These are phyloP conservation scores for Fusarium drepaniforme DNA, from an alignment of 2,329 filamentous ascomycete genomes.

Conservation along the genomic window DNA sequence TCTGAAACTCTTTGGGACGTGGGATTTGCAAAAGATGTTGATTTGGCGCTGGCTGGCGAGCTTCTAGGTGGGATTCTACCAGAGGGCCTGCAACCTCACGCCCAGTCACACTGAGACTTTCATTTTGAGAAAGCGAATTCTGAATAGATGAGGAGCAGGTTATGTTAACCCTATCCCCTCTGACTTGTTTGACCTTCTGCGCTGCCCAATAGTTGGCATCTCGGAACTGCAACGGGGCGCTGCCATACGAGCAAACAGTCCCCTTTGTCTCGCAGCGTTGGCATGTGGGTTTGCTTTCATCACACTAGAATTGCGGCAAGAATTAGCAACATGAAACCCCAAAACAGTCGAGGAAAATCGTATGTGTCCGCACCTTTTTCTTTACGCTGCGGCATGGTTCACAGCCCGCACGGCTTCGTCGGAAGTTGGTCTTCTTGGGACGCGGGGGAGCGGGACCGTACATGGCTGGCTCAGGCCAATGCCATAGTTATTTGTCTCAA, in stretches of 20 bases:
- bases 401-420: neutral
- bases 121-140: neutral
- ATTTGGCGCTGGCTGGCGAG: neutral
- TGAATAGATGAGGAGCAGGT: fast-evolving
- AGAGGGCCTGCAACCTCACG: neutral
- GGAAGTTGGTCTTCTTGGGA: neutral
- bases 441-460: neutral
- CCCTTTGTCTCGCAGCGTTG: neutral
- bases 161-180: neutral
- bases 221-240: neutral
- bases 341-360: too few relatives aligned
- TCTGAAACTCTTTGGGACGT: neutral
- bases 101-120: neutral
- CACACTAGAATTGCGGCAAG: neutral
- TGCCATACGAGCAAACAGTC: neutral
- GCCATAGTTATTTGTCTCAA: neutral
- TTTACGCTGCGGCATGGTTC: neutral
- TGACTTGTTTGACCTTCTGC: neutral
- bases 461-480: neutral
- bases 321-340: neutral
- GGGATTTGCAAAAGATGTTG: neutral
- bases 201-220: neutral
- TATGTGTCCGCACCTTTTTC: neutral
- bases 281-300: neutral
- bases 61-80: neutral